Evolutionary conservation across 306 rosid species (phyloP).

Genomic region (Sicyos baderoa): DNA sequence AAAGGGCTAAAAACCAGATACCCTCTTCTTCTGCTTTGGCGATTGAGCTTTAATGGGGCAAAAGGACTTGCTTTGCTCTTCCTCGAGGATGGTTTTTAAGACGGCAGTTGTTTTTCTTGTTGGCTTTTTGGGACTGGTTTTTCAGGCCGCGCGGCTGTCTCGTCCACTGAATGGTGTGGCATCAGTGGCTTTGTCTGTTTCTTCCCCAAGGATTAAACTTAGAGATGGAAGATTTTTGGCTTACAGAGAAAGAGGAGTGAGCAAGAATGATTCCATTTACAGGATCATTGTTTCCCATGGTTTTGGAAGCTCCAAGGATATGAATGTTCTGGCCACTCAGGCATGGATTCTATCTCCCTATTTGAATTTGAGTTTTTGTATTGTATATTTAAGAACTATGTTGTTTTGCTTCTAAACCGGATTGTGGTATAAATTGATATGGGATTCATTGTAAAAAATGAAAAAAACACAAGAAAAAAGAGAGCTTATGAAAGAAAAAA

Average conservation of each 20-base stretch:
- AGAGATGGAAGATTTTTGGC: slow-evolving; percentile 45
- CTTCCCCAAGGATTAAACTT: slow-evolving; percentile 36
- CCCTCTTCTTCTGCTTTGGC: background rate
- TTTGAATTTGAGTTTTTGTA: slow-evolving; percentile 18
- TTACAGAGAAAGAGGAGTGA: slow-evolving; percentile 42
- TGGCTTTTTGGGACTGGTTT: slow-evolving; percentile 62
- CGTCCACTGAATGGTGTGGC: slow-evolving; percentile 14
- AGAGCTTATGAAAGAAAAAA: too few relatives aligned
- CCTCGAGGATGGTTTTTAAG: slow-evolving; percentile 32
- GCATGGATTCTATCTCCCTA: background rate
- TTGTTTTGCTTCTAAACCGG: background rate
- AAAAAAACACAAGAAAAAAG: too few relatives aligned
- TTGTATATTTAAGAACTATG: background rate
- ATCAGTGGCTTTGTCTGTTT: background rate
- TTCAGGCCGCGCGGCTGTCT: slow-evolving; percentile 36
- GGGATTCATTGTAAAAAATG: background rate
- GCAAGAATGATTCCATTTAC: slow-evolving; percentile 20
- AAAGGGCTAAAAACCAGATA: too few relatives aligned
- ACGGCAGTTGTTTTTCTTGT: slow-evolving; percentile 31
- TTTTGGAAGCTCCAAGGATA: slow-evolving; percentile 51
- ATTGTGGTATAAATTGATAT: background rate
- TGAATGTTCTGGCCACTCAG: slow-evolving; percentile 33
- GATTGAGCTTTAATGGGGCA: background rate
- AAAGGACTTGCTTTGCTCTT: background rate
- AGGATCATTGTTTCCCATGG: slow-evolving; percentile 44